Base-by-base conservation (phyloP, 2,329 filamentous ascomycete genomes). In the Aspergillus novofumigatus region DNA sequence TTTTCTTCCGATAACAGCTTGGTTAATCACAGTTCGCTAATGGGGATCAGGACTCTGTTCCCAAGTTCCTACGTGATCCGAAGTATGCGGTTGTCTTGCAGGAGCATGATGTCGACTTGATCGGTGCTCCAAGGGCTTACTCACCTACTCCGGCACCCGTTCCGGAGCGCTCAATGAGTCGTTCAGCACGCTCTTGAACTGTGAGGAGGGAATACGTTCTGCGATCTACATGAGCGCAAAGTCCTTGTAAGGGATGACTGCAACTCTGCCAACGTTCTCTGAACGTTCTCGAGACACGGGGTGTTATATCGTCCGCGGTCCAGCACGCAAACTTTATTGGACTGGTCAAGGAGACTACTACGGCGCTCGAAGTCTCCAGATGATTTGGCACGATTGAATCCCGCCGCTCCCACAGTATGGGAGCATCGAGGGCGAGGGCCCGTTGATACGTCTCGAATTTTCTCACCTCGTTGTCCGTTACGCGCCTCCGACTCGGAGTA, bases 61-160 rank as follows among this genome's bases (percentile, higher is more conserved):
- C 84, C 28, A 87, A 87, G 65, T 87, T 87, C 70, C 77, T 85
- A 62, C 82, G 84, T 60, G 83, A 86, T 62, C 81, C 83, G 35
- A 85, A 84, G 68, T 86, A 86, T 66, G 78, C 81, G 20, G 72
- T 77, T 3, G 79, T 85, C 59, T 76, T 87, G 51, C 81, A 82
- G 57, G 84, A 86, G 63, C 81, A 83, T 60, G 81, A 83, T 54
- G 79, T 86, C 55, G 84, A 87, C 53, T 66, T 78, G 32, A 68
- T 74, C 55, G 69, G 68, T 28, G 68, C 66, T 23, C 65, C 72
- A 48, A 70, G 77, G 47, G 72, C 76, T 49, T 72, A 77, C 60
- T 79, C 77, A 25, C 77, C 77, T 14, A 77, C 73, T 7, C 68
- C 73, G 3, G 69, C 66, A n/a, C 66, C 66, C 10, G 53, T 71